phyloP scores from a whole-genome alignment of 306 rosid genomes.

The barrel medic (Medicago truncatula) region DNA sequence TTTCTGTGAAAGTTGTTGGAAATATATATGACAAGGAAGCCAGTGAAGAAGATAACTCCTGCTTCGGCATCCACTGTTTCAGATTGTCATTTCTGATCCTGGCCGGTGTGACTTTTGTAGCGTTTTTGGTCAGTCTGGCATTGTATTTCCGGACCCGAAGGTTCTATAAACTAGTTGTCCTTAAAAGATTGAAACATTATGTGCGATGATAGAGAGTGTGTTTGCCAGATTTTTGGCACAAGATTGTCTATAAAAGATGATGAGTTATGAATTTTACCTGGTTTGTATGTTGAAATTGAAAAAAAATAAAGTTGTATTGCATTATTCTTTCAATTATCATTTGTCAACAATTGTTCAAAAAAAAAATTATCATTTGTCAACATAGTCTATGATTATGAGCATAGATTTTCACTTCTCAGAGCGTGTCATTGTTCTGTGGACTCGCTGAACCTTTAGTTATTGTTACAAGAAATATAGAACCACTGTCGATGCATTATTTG shows the following conservation, averaged over 20 bases:
- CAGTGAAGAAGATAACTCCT: slow-evolving; percentile 45
- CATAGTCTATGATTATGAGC: slow-evolving; percentile 26
- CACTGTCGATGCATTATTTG: not conserved
- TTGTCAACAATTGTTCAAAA: no score
- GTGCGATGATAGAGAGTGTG: slow-evolving; percentile 25
- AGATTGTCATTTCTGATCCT: slow-evolving; percentile 71
- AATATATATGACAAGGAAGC: slow-evolving; percentile 75
- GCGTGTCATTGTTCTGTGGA: not conserved
- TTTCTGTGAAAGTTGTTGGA: slow-evolving; percentile 83
- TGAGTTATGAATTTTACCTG: slow-evolving; percentile 25
- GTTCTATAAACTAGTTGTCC: slow-evolving; percentile 60
- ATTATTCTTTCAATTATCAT: slow-evolving; percentile 28
- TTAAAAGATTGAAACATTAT: slow-evolving; percentile 54
- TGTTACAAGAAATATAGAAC: not conserved
- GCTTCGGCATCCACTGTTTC: slow-evolving; percentile 77
- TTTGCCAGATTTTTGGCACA: slow-evolving; percentile 28
- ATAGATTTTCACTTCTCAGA: not conserved
- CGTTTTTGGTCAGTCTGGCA: slow-evolving; percentile 63
- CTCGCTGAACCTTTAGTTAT: not conserved
- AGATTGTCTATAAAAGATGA: slow-evolving; percentile 14
- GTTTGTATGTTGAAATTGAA: not conserved
- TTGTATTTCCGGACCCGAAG: slow-evolving; percentile 70
- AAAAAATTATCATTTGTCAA: slow-evolving; percentile 1
- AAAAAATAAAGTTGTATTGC: not conserved
- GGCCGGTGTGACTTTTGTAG: slow-evolving; percentile 64